phyloP scores from a whole-genome alignment of 2,329 filamentous ascomycete genomes.

The Myriangium duriaei region DNA sequence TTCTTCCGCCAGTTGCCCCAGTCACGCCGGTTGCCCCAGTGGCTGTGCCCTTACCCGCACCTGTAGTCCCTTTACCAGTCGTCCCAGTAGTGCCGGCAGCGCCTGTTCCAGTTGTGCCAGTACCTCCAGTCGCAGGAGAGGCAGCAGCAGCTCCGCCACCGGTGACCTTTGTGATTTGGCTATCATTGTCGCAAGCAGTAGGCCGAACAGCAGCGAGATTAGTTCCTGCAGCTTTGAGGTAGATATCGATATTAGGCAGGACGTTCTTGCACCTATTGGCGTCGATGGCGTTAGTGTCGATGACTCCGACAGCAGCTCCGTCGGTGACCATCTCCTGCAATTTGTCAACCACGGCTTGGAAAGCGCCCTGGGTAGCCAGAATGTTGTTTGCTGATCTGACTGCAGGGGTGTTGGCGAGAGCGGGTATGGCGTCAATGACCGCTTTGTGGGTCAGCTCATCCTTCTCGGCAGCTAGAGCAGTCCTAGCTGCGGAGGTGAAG shows the following conservation, averaged over 20 bases:
- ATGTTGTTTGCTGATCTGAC: not conserved
- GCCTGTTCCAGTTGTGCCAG: constrained; percentile 11
- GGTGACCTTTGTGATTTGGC: not conserved
- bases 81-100: not conserved
- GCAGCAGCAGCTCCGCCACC: constrained; percentile 5
- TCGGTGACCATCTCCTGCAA: not conserved
- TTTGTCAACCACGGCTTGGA: not conserved
- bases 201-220: not conserved
- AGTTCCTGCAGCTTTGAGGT: not conserved
- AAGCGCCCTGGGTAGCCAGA: not conserved
- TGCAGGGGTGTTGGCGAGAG: not conserved
- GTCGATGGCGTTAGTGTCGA: not conserved
- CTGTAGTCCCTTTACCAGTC: not conserved
- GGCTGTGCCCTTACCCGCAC: not conserved
- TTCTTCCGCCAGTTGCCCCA: not conserved
- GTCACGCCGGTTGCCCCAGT: not conserved
- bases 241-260: not conserved
- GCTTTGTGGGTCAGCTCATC: not conserved
- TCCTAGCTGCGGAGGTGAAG: not conserved
- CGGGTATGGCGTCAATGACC: not conserved
- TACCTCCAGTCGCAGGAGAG: constrained; percentile 14
- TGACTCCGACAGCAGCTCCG: not conserved
- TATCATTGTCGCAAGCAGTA: not conserved
- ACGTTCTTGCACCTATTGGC: not conserved
- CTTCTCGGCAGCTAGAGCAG: not conserved